Evolutionary conservation across 495 filamentous ascomycete species (phyloP).

Genomic region (Opeltia flavorubescens): DNA sequence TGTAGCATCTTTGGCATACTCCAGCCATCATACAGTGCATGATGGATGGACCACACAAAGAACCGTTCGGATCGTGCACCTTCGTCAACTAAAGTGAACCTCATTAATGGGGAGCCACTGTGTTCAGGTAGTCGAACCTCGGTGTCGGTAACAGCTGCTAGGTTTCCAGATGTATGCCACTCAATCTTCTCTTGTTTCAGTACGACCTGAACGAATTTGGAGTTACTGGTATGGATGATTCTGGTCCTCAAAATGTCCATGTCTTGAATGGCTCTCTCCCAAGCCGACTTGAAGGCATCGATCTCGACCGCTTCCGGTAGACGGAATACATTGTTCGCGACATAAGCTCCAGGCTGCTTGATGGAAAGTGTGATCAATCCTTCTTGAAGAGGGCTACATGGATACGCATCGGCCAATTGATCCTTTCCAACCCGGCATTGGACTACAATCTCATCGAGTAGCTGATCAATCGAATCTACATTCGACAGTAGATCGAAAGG

Average conservation of each 20-base stretch:
- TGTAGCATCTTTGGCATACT: constrained; percentile 41
- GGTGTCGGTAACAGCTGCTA: constrained; percentile 32
- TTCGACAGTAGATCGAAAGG: constrained; percentile 33
- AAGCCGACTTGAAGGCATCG: constrained; percentile 36
- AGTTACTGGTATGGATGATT: constrained; percentile 33
- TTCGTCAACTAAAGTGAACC: constrained; percentile 34
- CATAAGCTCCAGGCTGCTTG: constrained; percentile 36
- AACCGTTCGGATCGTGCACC: constrained; percentile 15
- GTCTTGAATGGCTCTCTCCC: constrained; percentile 33
- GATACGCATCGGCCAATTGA: constrained; percentile 42
- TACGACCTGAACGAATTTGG: constrained; percentile 40
- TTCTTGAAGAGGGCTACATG: constrained; percentile 59
- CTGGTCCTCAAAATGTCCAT: constrained; percentile 42
- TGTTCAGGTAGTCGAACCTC: constrained; percentile 30
- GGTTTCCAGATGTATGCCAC: constrained; percentile 28
- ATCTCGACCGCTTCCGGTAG: constrained; percentile 31
- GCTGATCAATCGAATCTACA: constrained; percentile 12
- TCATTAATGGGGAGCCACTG: constrained; percentile 40
- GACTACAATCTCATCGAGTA: constrained; percentile 31
- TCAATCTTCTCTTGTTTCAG: constrained; percentile 32
- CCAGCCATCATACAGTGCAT: constrained; percentile 45
- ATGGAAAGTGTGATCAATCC: constrained; percentile 49
- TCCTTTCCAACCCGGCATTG: constrained; percentile 29
- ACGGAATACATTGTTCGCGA: constrained; percentile 33
- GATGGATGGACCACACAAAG: constrained; percentile 53